Evolutionary conservation across 2,329 filamentous ascomycete genomes (phyloP).

Genomic region (Coniochaeta sp.): DNA sequence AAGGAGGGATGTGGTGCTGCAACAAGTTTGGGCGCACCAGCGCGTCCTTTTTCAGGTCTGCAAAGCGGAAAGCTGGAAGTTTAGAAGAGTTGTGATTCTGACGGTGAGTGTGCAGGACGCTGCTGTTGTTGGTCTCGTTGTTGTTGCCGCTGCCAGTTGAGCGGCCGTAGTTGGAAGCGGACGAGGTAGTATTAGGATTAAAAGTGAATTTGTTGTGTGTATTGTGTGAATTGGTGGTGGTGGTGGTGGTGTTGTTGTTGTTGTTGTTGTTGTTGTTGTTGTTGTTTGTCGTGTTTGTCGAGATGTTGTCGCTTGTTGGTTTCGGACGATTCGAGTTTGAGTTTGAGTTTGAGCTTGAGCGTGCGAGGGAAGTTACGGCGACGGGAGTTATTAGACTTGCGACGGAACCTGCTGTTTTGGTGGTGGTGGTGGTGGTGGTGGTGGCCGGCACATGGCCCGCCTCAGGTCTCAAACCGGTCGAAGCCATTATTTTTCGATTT

Average conservation of each 20-base stretch:
- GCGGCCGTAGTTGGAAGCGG: not conserved
- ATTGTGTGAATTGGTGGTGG: too few relatives aligned
- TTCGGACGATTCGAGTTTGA: not conserved
- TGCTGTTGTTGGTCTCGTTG: not conserved
- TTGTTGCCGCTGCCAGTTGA: constrained; percentile 9
- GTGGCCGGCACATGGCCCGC: constrained; percentile 10
- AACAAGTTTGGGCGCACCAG: constrained; percentile 25
- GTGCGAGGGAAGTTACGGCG: not conserved
- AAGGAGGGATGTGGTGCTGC: constrained; percentile 29
- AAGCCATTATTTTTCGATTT: constrained; percentile 14
- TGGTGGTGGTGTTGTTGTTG: not conserved
- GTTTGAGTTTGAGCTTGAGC: not conserved
- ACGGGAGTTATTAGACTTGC: not conserved
- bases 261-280: not conserved
- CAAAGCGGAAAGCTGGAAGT: constrained; percentile 46
- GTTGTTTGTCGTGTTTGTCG: not conserved
- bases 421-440: not conserved
- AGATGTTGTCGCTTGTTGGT: too few relatives aligned
- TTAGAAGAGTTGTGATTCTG: constrained; percentile 49
- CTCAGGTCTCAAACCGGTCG: constrained; percentile 13
- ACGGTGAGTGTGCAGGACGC: constrained; percentile 36
- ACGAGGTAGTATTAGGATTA: constrained; percentile 6
- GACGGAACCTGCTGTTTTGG: constrained; percentile 6
- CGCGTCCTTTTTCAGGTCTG: constrained; percentile 34
- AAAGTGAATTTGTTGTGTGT: constrained; percentile 5